phyloP scores from a whole-genome alignment of 257 asterid species.

The Vinca minor region DNA sequence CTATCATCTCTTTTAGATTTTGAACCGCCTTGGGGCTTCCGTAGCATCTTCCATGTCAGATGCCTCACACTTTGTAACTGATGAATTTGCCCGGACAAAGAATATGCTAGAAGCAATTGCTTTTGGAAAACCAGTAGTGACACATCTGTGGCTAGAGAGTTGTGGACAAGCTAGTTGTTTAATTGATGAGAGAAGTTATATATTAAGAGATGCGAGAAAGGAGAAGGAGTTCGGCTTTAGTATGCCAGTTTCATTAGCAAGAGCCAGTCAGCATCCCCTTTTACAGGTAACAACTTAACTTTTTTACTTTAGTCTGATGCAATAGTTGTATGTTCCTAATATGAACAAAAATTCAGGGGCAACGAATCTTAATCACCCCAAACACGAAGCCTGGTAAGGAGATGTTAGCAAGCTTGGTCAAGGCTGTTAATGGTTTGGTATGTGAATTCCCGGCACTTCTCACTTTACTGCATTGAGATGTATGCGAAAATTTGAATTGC shows the following conservation, averaged over 20 bases:
- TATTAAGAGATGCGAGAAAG: constrained; percentile 74
- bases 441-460: constrained; percentile 18
- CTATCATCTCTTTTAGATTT: constrained; percentile 39
- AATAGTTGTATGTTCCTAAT: constrained; percentile 13
- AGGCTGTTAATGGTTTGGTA: constrained; percentile 86
- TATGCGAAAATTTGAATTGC: neutral
- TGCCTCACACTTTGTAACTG: constrained; percentile 94
- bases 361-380: constrained; percentile 66
- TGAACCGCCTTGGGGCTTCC: constrained; percentile 70
- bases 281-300: constrained; percentile 45
- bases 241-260: constrained; percentile 70
- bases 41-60: constrained; percentile 60
- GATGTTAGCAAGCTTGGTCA: constrained; percentile 61
- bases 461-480: neutral
- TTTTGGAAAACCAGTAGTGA: constrained; percentile 78
- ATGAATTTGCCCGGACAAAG: constrained; percentile 84
- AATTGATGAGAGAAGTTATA: constrained; percentile 69
- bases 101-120: constrained; percentile 98
- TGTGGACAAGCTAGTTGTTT: constrained; percentile 79
- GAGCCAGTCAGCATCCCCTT: constrained; percentile 73
- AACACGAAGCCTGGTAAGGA: constrained; percentile 92
- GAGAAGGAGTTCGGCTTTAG: constrained; percentile 83
- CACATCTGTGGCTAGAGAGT: constrained; percentile 79
- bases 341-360: constrained; percentile 50
- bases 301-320: constrained; percentile 13